Percentiles rank a stretch among this genome's conserved stretches.
Evolutionary conservation across 805 yeast species (phyloP).

Genomic region (Saccharomycopsis fodiens): DNA sequence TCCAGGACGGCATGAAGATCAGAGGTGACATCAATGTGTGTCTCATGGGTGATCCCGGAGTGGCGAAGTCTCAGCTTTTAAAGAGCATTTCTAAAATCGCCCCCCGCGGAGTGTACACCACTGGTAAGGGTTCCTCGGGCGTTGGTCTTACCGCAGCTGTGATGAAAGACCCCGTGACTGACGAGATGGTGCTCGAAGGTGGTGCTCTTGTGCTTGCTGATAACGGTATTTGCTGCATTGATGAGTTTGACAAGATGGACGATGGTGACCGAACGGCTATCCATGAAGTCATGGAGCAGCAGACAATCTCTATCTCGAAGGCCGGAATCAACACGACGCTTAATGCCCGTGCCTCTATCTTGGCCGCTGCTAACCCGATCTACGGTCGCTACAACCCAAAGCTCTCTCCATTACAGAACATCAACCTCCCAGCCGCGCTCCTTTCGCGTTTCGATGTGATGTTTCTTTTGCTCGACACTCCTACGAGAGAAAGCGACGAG

Average conservation of each 20-base stretch:
- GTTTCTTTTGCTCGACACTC: constrained; percentile 79
- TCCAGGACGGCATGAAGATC: constrained; percentile 94
- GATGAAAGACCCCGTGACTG: constrained; percentile 98
- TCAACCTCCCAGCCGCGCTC: constrained; percentile 93
- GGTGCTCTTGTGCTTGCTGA: constrained; percentile 97
- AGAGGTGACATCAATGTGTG: constrained; percentile 96
- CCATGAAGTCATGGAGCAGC: constrained; percentile 99
- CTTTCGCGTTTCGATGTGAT: constrained; percentile 90
- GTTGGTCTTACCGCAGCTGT: constrained; percentile 99
- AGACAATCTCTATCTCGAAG: constrained; percentile 92
- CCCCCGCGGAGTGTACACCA: constrained; percentile 94
- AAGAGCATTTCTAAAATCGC: constrained; percentile 89
- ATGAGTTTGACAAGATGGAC: constrained; percentile 99
- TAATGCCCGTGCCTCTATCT: constrained; percentile 89
- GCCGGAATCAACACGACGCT: constrained; percentile 96
- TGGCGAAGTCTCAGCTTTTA: constrained; percentile 92
- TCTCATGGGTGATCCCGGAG: constrained; percentile 99
- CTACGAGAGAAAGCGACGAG: constrained; percentile 72
- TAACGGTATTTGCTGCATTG: constrained; percentile 97
- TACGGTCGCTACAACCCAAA: constrained; percentile 91
- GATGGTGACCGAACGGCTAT: constrained; percentile 95
- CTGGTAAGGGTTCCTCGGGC: constrained; percentile 98
- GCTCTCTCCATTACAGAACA: constrained; percentile 88
- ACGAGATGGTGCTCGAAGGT: constrained; percentile 96
- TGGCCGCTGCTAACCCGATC: constrained; percentile 98